These are phyloP conservation scores for Candida vaughaniae DNA, from an alignment of 805 yeast genomes.

Conservation along the genomic window DNA sequence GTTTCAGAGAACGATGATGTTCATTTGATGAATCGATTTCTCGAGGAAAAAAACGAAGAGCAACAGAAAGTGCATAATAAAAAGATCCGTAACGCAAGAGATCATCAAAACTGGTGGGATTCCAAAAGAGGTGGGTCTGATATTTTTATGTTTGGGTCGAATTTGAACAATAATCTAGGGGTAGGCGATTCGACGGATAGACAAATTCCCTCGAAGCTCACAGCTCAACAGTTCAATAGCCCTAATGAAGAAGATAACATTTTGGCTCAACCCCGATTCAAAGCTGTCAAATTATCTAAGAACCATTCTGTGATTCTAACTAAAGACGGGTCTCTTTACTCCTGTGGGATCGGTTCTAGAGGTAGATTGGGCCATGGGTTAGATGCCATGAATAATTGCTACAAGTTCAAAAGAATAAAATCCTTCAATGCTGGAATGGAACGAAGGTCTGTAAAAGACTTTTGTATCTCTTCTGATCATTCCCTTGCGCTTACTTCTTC, in stretches of 20 bases:
- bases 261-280: conserved; percentile 42
- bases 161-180: conserved; percentile 62
- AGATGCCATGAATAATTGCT: conserved; percentile 38
- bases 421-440: conserved; percentile 24
- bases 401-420: conserved; percentile 43
- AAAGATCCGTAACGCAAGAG: conserved; percentile 7
- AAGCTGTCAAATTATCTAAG: conserved; percentile 54
- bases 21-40: conserved; percentile 24
- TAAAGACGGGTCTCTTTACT: conserved; percentile 50
- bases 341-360: conserved; percentile 66
- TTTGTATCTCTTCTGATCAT: conserved; percentile 66
- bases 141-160: conserved; percentile 60
- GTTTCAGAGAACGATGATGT: conserved; percentile 35
- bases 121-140: conserved; percentile 54
- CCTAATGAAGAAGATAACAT: conserved; percentile 3
- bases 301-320: conserved; percentile 65
- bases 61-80: neutral
- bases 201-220: conserved; percentile 40
- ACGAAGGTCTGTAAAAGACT: conserved; percentile 23
- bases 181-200: conserved; percentile 58
- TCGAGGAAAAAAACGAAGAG: conserved; percentile 5
- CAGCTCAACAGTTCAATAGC: conserved; percentile 25
- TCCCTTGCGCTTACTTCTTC: conserved; percentile 53
- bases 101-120: conserved; percentile 40
- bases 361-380: conserved; percentile 66